These are phyloP conservation scores for Amborella trichopoda DNA, from an alignment of 164 flowering plant genomes.

Conservation along the genomic window DNA sequence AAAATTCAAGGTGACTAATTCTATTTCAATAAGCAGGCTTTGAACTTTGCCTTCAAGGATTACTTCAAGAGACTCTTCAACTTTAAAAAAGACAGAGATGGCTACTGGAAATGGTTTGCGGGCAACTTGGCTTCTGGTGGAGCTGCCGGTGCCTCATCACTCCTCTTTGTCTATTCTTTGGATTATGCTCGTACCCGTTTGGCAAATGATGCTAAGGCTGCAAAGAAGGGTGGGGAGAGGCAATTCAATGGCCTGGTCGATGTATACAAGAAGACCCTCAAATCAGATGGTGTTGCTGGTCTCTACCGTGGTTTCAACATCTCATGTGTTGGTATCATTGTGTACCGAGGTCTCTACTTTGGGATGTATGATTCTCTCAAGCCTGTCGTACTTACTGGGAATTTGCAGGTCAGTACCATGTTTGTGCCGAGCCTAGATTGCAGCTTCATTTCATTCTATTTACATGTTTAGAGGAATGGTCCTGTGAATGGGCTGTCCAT, in stretches of 20 bases:
- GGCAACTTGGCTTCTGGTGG: slow-evolving; percentile 54
- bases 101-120: slow-evolving; percentile 49
- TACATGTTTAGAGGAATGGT: too few relatives aligned
- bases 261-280: slow-evolving; percentile 37
- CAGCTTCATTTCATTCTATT: too few relatives aligned
- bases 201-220: slow-evolving; percentile 35
- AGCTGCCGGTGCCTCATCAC: slow-evolving; percentile 45
- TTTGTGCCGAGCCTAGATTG: too few relatives aligned
- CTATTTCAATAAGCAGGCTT: too few relatives aligned
- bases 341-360: slow-evolving; percentile 38
- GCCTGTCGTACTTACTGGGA: slow-evolving; percentile 31
- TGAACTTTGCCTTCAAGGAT: slow-evolving; percentile 55
- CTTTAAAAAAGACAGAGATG: slow-evolving; percentile 46
- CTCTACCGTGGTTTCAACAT: slow-evolving; percentile 44
- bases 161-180: slow-evolving; percentile 30
- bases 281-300: slow-evolving; percentile 38
- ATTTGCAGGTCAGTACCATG: slow-evolving; percentile 28
- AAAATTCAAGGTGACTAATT: too few relatives aligned
- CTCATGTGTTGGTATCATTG: slow-evolving; percentile 36
- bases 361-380: slow-evolving; percentile 48
- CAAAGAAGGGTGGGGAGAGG: slow-evolving; percentile 40
- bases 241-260: slow-evolving; percentile 39
- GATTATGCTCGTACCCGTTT: slow-evolving; percentile 38
- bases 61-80: slow-evolving; percentile 42
- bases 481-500: too few relatives aligned